Conservation (phyloP, 306 rosid genomes). For the Fagus crenata region DNA sequence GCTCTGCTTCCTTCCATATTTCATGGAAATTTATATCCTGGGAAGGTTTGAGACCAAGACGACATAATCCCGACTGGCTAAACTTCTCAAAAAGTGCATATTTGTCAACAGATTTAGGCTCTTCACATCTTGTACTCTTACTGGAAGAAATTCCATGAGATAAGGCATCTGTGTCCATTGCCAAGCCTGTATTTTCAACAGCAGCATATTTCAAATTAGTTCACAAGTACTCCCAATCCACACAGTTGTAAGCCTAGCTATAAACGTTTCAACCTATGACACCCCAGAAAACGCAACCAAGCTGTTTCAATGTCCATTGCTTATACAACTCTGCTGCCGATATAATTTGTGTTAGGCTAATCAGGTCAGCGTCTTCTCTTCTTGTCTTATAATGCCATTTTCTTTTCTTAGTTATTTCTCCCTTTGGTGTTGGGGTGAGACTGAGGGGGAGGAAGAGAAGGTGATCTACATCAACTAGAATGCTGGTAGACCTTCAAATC, state of each 20-base stretch:
- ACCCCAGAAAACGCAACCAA: slow-evolving; percentile 5
- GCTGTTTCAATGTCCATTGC: slow-evolving; percentile 11
- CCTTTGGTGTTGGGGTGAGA: slow-evolving; percentile 6
- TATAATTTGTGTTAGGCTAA: not conserved
- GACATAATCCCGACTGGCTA: slow-evolving; percentile 66
- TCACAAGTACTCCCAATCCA: slow-evolving; percentile 4
- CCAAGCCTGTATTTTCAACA: slow-evolving; percentile 38
- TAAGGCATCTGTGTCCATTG: slow-evolving; percentile 30
- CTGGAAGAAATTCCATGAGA: slow-evolving; percentile 26
- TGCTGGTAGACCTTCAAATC: not conserved
- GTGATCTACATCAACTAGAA: slow-evolving; percentile 10
- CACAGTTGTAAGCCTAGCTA: slow-evolving; percentile 11
- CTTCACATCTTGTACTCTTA: slow-evolving; percentile 38
- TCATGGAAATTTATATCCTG: slow-evolving; percentile 44
- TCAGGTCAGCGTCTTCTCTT: slow-evolving; percentile 14
- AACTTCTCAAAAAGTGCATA: slow-evolving; percentile 57
- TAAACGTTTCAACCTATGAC: not conserved
- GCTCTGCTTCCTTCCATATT: slow-evolving; percentile 75
- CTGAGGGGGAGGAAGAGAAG: slow-evolving; percentile 16
- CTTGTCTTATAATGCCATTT: not conserved
- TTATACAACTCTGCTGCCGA: not conserved
- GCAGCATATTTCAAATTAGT: slow-evolving; percentile 32
- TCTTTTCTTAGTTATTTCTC: slow-evolving; percentile 5
- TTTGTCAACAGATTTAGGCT: slow-evolving; percentile 32
- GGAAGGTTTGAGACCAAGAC: slow-evolving; percentile 57